A percentile compares a stretch with the other conserved stretches of the same genome.
phyloP scores from a whole-genome alignment of 495 filamentous ascomycete species.

The Neurospora discreta region DNA sequence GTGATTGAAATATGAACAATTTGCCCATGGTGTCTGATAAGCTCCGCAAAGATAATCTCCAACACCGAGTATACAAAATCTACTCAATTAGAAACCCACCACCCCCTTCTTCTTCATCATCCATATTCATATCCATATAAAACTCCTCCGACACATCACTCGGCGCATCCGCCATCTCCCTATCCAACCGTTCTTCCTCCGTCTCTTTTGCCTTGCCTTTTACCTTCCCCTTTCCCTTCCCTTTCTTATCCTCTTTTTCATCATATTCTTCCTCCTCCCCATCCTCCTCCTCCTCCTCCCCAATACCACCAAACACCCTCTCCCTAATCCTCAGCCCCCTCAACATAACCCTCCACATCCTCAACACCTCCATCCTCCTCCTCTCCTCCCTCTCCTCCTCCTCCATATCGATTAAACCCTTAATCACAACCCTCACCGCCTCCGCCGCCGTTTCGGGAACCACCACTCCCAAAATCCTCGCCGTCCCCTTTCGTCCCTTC shows the following conservation, averaged over 20 bases:
- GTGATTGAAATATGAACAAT: neutral
- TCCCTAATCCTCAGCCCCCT: constrained; percentile 66
- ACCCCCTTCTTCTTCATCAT: constrained; percentile 19
- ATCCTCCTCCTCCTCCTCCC: constrained; percentile 20
- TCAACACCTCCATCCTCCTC: constrained; percentile 46
- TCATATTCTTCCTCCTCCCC: constrained; percentile 24
- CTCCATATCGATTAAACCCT: constrained; percentile 50
- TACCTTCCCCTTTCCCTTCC: no score
- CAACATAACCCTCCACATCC: constrained; percentile 67
- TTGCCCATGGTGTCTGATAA: neutral
- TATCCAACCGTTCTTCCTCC: constrained; percentile 8
- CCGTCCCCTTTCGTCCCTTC: constrained; percentile 68
- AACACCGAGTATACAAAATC: neutral
- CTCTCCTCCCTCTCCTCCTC: constrained; percentile 45
- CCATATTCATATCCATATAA: constrained; percentile 15
- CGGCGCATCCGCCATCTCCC: constrained; percentile 5
- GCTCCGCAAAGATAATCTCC: neutral
- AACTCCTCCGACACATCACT: constrained; percentile 20
- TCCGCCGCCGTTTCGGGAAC: constrained; percentile 60
- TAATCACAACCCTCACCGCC: constrained; percentile 56
- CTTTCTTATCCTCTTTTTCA: neutral
- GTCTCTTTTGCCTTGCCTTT: constrained; percentile 11
- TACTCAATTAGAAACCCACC: constrained; percentile 27
- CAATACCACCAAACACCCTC: constrained; percentile 49
- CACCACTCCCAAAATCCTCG: constrained; percentile 64